Evolutionary conservation across 2,329 filamentous ascomycete species (phyloP).

Genomic region (Exophiala sp.): DNA sequence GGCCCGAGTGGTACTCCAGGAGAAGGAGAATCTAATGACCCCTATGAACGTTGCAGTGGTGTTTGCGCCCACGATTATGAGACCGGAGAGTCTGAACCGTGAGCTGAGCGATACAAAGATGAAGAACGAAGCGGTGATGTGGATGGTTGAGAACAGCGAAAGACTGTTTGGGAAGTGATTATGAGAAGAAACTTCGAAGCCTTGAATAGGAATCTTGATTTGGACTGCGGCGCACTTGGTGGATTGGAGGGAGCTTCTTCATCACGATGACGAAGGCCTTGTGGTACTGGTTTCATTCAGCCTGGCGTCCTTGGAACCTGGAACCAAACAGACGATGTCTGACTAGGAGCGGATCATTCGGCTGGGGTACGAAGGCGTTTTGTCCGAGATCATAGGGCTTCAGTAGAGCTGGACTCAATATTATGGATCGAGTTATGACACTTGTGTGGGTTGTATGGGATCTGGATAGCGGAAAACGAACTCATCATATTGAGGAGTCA

Average conservation of each 20-base stretch:
- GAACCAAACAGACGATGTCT: neutral
- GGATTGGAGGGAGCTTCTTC: neutral
- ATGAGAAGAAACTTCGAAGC: neutral
- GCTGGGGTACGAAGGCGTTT: neutral
- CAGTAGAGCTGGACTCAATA: neutral
- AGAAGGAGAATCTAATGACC: constrained; percentile 91
- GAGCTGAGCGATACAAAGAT: constrained; percentile 95
- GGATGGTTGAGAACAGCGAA: constrained; percentile 85
- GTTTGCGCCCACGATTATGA: constrained; percentile 96
- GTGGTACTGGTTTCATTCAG: constrained; percentile 7
- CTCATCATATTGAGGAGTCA: neutral
- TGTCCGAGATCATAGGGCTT: neutral
- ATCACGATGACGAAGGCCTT: constrained; percentile 7
- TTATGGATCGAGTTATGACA: neutral
- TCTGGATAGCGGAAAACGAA: neutral
- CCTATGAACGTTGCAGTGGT: constrained; percentile 94
- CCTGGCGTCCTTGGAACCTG: constrained; percentile 9
- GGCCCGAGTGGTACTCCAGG: constrained; percentile 75
- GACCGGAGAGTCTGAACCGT: constrained; percentile 80
- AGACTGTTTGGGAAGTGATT: constrained; percentile 61
- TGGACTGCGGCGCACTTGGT: neutral
- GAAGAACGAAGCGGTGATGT: constrained; percentile 89
- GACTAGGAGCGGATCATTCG: constrained; percentile 1
- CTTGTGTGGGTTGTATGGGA: neutral
- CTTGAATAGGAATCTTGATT: constrained; percentile 15